phyloP scores from a whole-genome alignment of 2,329 filamentous ascomycete genomes.

The Fusarium chuoi region DNA sequence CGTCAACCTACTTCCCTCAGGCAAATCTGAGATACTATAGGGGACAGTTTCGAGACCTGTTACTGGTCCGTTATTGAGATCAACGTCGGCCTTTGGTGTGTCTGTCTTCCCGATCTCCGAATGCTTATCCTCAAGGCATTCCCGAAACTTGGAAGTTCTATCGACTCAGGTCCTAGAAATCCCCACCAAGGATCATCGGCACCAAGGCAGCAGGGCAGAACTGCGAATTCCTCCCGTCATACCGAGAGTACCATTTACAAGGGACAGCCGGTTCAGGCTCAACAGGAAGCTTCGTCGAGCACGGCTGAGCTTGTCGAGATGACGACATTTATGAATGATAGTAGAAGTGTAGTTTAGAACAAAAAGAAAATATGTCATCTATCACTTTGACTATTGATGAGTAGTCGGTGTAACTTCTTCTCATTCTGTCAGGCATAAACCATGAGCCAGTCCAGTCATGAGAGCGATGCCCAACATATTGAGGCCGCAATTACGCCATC shows the following conservation, averaged over 20 bases:
- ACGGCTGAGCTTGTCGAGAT: slow-evolving; percentile 7
- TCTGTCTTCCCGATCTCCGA: background rate
- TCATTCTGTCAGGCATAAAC: too few species aligned
- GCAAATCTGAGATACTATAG: background rate
- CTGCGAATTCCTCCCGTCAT: background rate
- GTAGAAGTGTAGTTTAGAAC: background rate
- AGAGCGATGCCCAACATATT: too few species aligned
- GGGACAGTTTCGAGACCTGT: background rate
- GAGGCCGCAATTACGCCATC: background rate
- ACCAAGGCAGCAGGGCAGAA: background rate
- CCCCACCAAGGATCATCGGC: background rate
- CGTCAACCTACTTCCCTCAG: accelerated
- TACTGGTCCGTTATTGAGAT: slow-evolving; percentile 6
- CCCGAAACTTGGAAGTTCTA: background rate
- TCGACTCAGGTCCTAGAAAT: background rate
- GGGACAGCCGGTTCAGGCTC: background rate
- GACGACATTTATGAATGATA: background rate
- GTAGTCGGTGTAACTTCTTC: background rate
- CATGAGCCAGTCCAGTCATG: background rate
- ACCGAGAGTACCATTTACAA: background rate
- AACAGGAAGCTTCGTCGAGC: background rate
- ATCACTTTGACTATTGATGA: too few species aligned
- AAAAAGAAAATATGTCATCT: accelerated
- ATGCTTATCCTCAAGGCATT: background rate
- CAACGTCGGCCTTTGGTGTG: background rate